Evolutionary conservation across 2,329 filamentous ascomycete genomes (phyloP), one percentile per base, ranked within the genome.

Genomic region (Lecanicillium sp.): DNA sequence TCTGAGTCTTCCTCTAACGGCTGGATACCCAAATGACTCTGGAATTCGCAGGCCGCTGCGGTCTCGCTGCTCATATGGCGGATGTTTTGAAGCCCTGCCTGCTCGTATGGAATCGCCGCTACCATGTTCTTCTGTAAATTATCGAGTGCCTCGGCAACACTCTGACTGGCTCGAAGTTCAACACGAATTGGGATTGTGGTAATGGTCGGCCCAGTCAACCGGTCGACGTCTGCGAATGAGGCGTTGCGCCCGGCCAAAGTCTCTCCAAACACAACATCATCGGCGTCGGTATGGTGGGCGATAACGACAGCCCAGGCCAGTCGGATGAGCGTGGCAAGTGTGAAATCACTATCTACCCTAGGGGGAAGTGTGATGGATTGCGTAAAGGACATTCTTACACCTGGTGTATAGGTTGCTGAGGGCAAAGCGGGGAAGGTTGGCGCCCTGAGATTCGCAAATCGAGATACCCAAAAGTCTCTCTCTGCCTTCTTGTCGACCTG

Each of bases 71-170:
- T 72, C 9, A 77, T 53, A 14, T 66, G 63, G 9, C 74, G 70
- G 39, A 78, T 77, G 42, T 74, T 46, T 20, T 76, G 72, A 28
- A 77, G 55, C 10, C 74, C 74, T 29, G 72, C 62, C 49, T 84
- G 77, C 50, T 83, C 73, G 49, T 44, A 50, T 4, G 30, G 40
- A 29, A 38, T 36, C 15, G 45, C 33, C 14, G 19, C 12, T 6
- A 41, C 4, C 19, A 40, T 27, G 9, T 17, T 29, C 5, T 31
- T 33, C 32, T 44, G 43, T 12, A 41, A 33, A 9, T 38, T 36
- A 3, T 37, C 29, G 29, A 40, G 11, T 19, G 29, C 27, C 11
- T 37, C 18, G 10, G 22, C 31, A n/a, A 38, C 36, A 9, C 31
- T 27, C 20, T 33, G 18, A 1, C 33, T 8, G 13, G 40, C 29